Evolutionary conservation across 768 basidiomycete genomes (phyloP), one percentile per base, ranked within the genome.

Genomic region (Phylloporus rhodoxanthus): DNA sequence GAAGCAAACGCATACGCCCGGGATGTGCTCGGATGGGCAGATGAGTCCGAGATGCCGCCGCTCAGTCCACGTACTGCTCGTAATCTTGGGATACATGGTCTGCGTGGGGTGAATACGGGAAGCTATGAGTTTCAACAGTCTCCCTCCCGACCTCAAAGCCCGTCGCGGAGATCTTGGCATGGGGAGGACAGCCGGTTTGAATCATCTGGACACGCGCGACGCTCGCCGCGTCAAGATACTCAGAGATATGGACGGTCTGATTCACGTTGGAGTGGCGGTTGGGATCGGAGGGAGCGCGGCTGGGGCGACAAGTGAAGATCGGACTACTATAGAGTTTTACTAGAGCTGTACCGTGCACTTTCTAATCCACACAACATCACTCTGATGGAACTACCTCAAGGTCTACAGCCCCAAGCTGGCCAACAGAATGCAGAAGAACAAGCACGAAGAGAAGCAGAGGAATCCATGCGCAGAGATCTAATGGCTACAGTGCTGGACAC

Each of bases 401-500:
- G 61, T 29, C 46, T 66, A 34, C 57, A 66, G 23, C 48, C 65
- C 8, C 66, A 68, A 25, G 45, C 53, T 11, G 76, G 75, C 20
- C 79, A 80, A 39, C 72, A 76, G 5, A 61, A 59, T 40, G 77
- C 75, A 28, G 82, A 81, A 23, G 79, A 79, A 32, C 77, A 75
- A 1, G 73, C 69, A 23, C 80, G 77, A 48, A 74, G 72, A 30
- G 78, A 74, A 10, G 79, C 84, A 47, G 87, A 90, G 53, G 88
- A 89, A 53, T 75, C 89, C 63, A 79, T 83, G 78, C 77, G 84
- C 36, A 72, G 87, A 57, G 84, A 90, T 56, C 63, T 92, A 57
- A 78, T 94, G 62, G 78, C 84, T 8, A 86, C 87, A 5, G 76
- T 94, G 29, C 73, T 94, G 34, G 87, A 90, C 53, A 69, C 75